These are phyloP conservation scores for Phycomyces blakesleeanus DNA, from an alignment of 192 early-diverging fungal species.

Conservation along the genomic window DNA sequence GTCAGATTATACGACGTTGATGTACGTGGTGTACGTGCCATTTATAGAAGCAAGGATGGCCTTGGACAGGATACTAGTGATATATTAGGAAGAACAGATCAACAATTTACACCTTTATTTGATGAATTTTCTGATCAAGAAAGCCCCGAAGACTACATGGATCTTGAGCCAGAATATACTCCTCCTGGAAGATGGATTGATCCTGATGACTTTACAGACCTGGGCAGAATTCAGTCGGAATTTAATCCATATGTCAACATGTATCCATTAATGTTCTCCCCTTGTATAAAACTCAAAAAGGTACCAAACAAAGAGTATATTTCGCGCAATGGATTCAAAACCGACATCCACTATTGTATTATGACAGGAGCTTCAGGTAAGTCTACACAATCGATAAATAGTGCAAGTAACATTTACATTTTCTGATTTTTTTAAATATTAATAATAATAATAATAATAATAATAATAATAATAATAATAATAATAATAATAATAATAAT, in stretches of 20 bases:
- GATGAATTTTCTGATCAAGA: neutral
- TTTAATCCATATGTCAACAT: neutral
- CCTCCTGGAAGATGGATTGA: conserved; percentile 12
- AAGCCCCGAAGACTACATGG: neutral
- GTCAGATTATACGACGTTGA: conserved; percentile 32
- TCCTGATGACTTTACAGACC: conserved; percentile 7
- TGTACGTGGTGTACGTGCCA: conserved; percentile 22
- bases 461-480: too few relatives aligned
- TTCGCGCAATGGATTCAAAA: neutral
- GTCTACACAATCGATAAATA: too few relatives aligned
- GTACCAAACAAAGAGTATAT: neutral
- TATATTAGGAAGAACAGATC: neutral
- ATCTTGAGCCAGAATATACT: neutral
- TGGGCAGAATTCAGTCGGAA: neutral
- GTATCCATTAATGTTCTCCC: conserved; percentile 17
- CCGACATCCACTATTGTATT: neutral
- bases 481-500: conserved; percentile 2
- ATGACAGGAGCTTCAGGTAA: conserved; percentile 1
- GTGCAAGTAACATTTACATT: too few relatives aligned
- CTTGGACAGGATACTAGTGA: neutral
- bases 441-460: too few relatives aligned
- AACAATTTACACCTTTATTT: neutral
- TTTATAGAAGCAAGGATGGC: neutral
- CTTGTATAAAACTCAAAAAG: conserved; percentile 6
- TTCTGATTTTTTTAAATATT: too few relatives aligned